Percentiles rank a stretch among this genome's conserved stretches.
phyloP scores from a whole-genome alignment of 2,329 filamentous ascomycete species.

The Myotisia sp. region DNA sequence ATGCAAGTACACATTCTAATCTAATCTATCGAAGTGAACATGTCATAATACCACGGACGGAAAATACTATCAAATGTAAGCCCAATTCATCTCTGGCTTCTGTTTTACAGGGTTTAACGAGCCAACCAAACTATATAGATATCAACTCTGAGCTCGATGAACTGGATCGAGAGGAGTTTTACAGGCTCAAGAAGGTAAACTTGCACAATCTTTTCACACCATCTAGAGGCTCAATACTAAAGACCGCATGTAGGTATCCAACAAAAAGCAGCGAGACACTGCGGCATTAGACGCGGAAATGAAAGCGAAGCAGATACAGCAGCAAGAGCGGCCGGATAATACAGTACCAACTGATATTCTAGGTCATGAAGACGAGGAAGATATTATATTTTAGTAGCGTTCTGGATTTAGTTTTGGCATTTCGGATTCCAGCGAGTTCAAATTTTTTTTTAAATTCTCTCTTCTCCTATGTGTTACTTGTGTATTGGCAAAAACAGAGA shows the following conservation, averaged over 20 bases:
- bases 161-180: conserved; percentile 95
- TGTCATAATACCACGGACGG: conserved; percentile 89
- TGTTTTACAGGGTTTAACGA: background rate
- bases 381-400: conserved; percentile 56
- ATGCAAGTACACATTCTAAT: background rate
- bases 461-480: too few species aligned
- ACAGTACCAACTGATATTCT: conserved; percentile 43
- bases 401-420: too few species aligned
- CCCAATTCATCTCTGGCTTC: conserved; percentile 2
- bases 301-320: conserved; percentile 52
- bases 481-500: too few species aligned
- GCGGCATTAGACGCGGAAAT: conserved; percentile 61
- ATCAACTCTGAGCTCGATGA: conserved; percentile 98
- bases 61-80: conserved; percentile 97
- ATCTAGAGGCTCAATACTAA: background rate
- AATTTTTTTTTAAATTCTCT: too few species aligned
- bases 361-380: conserved; percentile 57
- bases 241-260: conserved; percentile 41
- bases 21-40: conserved; percentile 37
- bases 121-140: conserved; percentile 36
- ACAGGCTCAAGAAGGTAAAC: conserved; percentile 71
- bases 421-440: too few species aligned
- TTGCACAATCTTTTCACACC: background rate
- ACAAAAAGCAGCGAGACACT: conserved; percentile 67
- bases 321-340: conserved; percentile 4